A percentile compares a stretch with the other conserved stretches of the same genome.
Conservation (phyloP, 768 basidiomycete species). For the Rhizopogon rudus region DNA sequence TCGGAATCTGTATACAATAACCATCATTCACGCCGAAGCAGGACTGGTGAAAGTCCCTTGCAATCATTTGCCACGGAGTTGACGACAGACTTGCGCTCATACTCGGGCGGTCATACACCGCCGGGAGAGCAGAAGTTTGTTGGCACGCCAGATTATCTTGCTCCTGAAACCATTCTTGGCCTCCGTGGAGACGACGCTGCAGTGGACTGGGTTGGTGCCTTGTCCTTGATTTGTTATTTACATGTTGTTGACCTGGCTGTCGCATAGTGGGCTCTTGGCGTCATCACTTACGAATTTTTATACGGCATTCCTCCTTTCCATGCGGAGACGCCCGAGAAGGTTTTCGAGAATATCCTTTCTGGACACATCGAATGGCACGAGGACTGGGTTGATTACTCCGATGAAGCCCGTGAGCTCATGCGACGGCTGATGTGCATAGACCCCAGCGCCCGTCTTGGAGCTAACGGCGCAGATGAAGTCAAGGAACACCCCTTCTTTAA, state of each 20-base stretch:
- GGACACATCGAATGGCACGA: slow-evolving; percentile 95
- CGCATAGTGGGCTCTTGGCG: slow-evolving; percentile 92
- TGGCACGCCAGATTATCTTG: slow-evolving; percentile 96
- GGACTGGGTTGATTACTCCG: slow-evolving; percentile 82
- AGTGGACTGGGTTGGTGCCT: slow-evolving; percentile 86
- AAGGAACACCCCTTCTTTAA: slow-evolving; percentile 88
- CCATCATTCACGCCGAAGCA: slow-evolving; percentile 47
- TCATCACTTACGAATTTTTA: slow-evolving; percentile 97
- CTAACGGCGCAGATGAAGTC: slow-evolving; percentile 86
- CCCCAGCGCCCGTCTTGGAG: slow-evolving; percentile 75
- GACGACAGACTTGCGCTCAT: slow-evolving; percentile 77
- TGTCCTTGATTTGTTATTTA: slow-evolving; percentile 5
- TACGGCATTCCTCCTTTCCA: slow-evolving; percentile 98
- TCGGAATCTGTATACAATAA: slow-evolving; percentile 71
- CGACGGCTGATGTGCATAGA: slow-evolving; percentile 78
- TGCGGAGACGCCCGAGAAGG: slow-evolving; percentile 93
- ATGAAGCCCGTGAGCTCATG: slow-evolving; percentile 89
- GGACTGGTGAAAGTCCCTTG: slow-evolving; percentile 66
- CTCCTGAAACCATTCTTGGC: slow-evolving; percentile 93
- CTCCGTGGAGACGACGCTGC: slow-evolving; percentile 91
- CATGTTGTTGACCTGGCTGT: slow-evolving; percentile 8
- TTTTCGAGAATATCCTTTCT: slow-evolving; percentile 97
- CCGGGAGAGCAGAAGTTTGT: slow-evolving; percentile 92
- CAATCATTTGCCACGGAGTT: slow-evolving; percentile 86
- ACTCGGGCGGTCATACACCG: slow-evolving; percentile 57